Conservation (phyloP, 2,329 filamentous ascomycete species). For the Pseudogymnoascus sp. region DNA sequence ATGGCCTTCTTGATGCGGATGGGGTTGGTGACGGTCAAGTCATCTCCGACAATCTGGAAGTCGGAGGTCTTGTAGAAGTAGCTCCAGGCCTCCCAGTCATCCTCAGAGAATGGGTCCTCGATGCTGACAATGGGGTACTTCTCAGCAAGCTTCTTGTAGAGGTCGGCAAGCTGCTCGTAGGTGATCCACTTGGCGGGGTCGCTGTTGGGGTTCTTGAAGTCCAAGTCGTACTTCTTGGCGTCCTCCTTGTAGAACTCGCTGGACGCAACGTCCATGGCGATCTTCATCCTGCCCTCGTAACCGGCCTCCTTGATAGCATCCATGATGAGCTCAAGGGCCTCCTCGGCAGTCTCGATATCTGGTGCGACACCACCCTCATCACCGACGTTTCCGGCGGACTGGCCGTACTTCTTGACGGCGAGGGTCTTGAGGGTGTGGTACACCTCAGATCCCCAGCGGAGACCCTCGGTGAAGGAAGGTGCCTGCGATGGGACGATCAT, state of each 20-base stretch:
- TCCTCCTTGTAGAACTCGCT: conserved; percentile 99
- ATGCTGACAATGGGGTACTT: conserved; percentile 99
- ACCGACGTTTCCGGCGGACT: conserved; percentile 97
- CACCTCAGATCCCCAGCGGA: conserved; percentile 93
- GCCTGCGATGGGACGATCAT: conserved; percentile 87
- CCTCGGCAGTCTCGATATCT: conserved; percentile 93
- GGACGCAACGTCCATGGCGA: conserved; percentile 98
- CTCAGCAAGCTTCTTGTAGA: conserved; percentile 79
- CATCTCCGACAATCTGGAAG: conserved; percentile 97
- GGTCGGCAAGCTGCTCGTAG: conserved; percentile 89
- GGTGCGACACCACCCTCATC: conserved; percentile 99
- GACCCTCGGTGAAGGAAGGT: conserved; percentile 86
- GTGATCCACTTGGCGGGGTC: conserved; percentile 97
- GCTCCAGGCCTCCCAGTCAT: conserved; percentile 99
- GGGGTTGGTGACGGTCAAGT: conserved; percentile 98
- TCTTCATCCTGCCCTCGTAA: conserved; percentile 93
- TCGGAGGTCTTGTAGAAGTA: conserved; percentile 99
- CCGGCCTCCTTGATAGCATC: conserved; percentile 90
- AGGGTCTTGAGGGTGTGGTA: conserved; percentile 97
- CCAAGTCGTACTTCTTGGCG: conserved; percentile 98
- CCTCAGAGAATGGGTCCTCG: conserved; percentile 98
- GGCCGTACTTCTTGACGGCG: conserved; percentile 99
- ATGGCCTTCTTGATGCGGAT: conserved; percentile 99
- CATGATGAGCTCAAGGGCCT: conserved; percentile 93
- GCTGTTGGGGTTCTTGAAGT: conserved; percentile 99